Evolutionary conservation across 1,139 yeast species (phyloP), one percentile per base, ranked within the genome.

Genomic region (Pichia sp.): DNA sequence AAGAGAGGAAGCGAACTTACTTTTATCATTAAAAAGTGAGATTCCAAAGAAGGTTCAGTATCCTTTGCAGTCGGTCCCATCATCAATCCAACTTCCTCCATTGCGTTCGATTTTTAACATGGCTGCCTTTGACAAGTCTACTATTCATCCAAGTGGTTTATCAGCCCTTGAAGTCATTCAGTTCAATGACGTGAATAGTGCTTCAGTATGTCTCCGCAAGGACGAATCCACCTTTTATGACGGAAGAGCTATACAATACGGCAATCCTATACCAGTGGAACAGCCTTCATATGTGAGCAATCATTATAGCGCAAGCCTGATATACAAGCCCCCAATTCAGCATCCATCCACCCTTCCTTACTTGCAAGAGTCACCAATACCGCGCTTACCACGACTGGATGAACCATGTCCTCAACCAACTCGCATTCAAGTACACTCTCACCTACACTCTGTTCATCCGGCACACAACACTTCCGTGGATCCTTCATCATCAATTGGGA

Each of bases 91-190:
- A 14, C 31, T 48, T 22, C 50, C 52, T 17, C 42, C 50, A 14
- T 32, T 45, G 16, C 37, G 37, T 11, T 41, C 45, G 22, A 33
- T 47, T 8, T 27, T 43, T 6, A 37, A 34, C 8, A 26, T 34
- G 15, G 32, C 45, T n/a, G 38, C 48, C 23, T 35, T 50, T 32
- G 47, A 46, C 29, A 44, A 47, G 28, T 36, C 45, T 9, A 39
- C 42, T 3, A 38, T 49, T 20, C 51, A 42, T 27, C 50, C 50
- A 17, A 36, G 41, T 29, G 45, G 40, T n/a, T 29, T 44, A 33
- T 33, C 48, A 15, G 18, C 23, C 9, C 14, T 11, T 17, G 48
- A 44, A 38, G 30, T 35, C 17, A 15, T 26, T 6, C 33, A 33
- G n/a, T 44, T 27, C 21, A 29, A 37, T 23, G 33, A 44, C 24